Evolutionary conservation across 805 yeast species (phyloP).

Genomic region (Candida taoyuanica): DNA sequence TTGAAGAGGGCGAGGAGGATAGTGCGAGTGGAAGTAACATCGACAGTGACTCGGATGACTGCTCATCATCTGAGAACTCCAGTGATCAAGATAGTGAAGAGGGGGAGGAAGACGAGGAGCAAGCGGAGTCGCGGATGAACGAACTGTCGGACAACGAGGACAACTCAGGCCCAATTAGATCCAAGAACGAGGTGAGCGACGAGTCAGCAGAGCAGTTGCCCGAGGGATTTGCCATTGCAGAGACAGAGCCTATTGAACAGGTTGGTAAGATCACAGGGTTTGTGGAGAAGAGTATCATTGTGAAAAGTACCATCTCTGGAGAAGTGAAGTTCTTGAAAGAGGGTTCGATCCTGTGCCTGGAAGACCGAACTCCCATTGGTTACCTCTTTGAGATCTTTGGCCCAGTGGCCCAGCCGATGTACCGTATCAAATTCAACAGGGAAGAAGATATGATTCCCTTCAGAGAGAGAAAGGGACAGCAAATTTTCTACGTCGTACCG

Average conservation of each 20-base stretch:
- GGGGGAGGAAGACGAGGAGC: conserved; percentile 4
- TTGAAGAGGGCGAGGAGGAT: conserved; percentile 1
- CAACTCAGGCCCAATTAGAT: conserved; percentile 53
- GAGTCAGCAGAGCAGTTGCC: conserved; percentile 69
- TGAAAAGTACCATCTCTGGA: conserved; percentile 72
- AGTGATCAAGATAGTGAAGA: conserved; percentile 10
- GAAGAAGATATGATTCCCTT: conserved; percentile 46
- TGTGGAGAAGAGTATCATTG: conserved; percentile 67
- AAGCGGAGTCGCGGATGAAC: conserved; percentile 9
- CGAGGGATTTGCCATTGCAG: conserved; percentile 53
- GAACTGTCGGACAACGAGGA: conserved; percentile 17
- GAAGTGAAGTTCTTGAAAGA: conserved; percentile 82
- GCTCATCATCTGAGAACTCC: background rate
- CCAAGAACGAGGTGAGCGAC: conserved; percentile 71
- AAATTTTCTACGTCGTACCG: conserved; percentile 74
- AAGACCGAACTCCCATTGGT: conserved; percentile 67
- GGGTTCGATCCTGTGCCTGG: conserved; percentile 72
- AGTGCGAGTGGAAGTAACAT: conserved; percentile 9
- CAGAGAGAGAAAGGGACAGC: conserved; percentile 44
- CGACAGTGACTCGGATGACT: conserved; percentile 4
- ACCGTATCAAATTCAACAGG: conserved; percentile 63
- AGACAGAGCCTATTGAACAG: conserved; percentile 60
- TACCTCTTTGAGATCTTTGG: conserved; percentile 88
- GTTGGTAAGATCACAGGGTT: conserved; percentile 66
- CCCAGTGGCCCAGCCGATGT: conserved; percentile 73